Evolutionary conservation across 495 filamentous ascomycete genomes (phyloP).

Genomic region (Paragyromitra xinjiangensis): DNA sequence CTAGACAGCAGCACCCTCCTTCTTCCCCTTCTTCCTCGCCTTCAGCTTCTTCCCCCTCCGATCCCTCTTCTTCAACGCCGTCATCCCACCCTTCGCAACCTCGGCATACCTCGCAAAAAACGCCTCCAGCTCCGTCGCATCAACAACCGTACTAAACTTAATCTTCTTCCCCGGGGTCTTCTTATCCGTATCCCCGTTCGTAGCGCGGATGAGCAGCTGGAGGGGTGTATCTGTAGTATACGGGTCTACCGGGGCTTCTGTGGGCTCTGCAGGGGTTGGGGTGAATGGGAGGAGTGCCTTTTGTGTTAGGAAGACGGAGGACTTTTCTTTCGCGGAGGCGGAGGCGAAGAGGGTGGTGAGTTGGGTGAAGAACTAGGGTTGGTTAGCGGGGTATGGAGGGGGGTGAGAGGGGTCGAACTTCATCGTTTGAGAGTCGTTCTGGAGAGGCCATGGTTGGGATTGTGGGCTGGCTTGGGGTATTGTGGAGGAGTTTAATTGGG

Average conservation of each 20-base stretch:
- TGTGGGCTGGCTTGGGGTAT: neutral
- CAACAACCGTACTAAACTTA: constrained; percentile 85
- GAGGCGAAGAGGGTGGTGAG: constrained; percentile 77
- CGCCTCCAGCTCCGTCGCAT: constrained; percentile 73
- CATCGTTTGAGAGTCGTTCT: constrained; percentile 42
- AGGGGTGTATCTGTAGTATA: constrained; percentile 64
- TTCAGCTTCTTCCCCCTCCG: constrained; percentile 83
- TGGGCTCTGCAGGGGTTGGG: constrained; percentile 36
- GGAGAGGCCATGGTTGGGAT: constrained; percentile 23
- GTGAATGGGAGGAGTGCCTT: constrained; percentile 62
- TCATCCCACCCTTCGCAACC: constrained; percentile 86
- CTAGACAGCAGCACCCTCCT: constrained; percentile 51
- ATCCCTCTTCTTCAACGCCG: constrained; percentile 87
- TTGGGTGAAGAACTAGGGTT: constrained; percentile 80
- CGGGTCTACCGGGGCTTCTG: constrained; percentile 55
- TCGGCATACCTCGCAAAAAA: constrained; percentile 94
- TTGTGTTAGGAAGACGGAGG: constrained; percentile 84
- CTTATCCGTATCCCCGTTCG: constrained; percentile 57
- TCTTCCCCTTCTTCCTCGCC: constrained; percentile 77
- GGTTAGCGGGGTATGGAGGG: constrained; percentile 7
- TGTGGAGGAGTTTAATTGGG: neutral
- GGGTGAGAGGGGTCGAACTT: constrained; percentile 12
- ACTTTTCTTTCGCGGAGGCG: constrained; percentile 73
- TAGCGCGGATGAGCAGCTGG: constrained; percentile 83
- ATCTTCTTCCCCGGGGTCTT: constrained; percentile 64